Percentiles rank a stretch among this genome's conserved stretches.
These are phyloP conservation scores for Exophiala dermatitidis DNA, from an alignment of 2,329 filamentous ascomycete species.

Conservation along the genomic window DNA sequence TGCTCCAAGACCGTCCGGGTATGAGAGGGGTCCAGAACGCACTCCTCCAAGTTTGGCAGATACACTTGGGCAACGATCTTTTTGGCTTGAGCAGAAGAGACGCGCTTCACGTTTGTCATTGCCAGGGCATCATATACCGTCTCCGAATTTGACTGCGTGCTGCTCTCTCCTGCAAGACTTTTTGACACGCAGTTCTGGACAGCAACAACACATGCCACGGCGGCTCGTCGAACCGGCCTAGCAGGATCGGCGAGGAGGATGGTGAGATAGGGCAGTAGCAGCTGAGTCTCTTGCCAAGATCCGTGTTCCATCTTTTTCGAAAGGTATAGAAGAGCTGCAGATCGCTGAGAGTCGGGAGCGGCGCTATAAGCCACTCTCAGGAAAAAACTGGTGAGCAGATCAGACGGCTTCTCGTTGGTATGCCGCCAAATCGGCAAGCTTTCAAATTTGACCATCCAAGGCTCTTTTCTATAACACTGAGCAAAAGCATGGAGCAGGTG, in stretches of 20 bases:
- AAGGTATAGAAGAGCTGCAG: conserved; percentile 14
- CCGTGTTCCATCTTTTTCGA: conserved; percentile 49
- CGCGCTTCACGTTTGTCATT: conserved; percentile 11
- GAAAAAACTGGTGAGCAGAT: conserved; percentile 20
- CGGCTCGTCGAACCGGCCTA: conserved; percentile 66
- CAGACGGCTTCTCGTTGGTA: background rate
- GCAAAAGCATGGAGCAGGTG: conserved; percentile 36
- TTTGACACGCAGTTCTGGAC: conserved; percentile 48
- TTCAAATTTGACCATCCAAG: conserved; percentile 33
- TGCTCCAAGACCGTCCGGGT: conserved; percentile 58
- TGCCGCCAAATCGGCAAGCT: conserved; percentile 34
- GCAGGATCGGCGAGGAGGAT: conserved; percentile 68
- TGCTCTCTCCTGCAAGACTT: conserved; percentile 33
- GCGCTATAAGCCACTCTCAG: conserved; percentile 18
- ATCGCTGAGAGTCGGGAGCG: conserved; percentile 36
- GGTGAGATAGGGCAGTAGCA: conserved; percentile 73
- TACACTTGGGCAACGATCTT: conserved; percentile 61
- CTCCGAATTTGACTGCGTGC: background rate
- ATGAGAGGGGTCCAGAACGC: conserved; percentile 68
- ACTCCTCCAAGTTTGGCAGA: conserved; percentile 76
- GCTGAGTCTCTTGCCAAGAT: conserved; percentile 62
- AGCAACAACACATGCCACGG: conserved; percentile 58
- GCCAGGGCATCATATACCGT: conserved; percentile 12
- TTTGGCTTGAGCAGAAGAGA: conserved; percentile 28
- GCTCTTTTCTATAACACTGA: conserved; percentile 30